Conservation (phyloP, 768 basidiomycete species). For the Termitomyces sp. region DNA sequence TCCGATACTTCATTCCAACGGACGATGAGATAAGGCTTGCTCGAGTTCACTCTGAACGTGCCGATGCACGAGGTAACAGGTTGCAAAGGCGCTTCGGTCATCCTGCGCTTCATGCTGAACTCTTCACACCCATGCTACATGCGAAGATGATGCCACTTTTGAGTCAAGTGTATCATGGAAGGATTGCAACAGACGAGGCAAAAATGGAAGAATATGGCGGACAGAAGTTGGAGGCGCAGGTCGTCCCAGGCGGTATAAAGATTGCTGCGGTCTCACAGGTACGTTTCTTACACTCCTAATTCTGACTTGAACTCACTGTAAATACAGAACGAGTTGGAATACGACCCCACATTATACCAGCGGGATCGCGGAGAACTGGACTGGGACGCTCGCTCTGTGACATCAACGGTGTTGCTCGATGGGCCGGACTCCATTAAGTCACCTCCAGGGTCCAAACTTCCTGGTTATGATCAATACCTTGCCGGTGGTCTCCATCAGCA, state of each 20-base stretch:
- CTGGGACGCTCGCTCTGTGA: conserved; percentile 81
- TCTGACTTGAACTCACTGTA: not conserved
- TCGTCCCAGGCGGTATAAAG: conserved; percentile 75
- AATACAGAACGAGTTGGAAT: conserved; percentile 65
- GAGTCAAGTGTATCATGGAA: conserved; percentile 72
- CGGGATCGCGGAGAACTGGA: conserved; percentile 84
- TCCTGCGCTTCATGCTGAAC: conserved; percentile 81
- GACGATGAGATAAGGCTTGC: conserved; percentile 70
- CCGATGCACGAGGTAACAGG: conserved; percentile 67
- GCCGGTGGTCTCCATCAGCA: conserved; percentile 34
- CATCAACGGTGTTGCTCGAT: conserved; percentile 54
- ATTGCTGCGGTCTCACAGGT: conserved; percentile 83
- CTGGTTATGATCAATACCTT: conserved; percentile 59
- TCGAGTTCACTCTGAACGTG: conserved; percentile 74
- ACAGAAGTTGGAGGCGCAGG: conserved; percentile 66
- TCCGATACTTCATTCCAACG: conserved; percentile 83
- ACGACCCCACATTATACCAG: conserved; percentile 74
- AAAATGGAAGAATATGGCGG: conserved; percentile 77
- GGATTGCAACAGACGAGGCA: conserved; percentile 58
- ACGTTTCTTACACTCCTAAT: conserved; percentile 8
- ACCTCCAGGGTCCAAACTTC: conserved; percentile 28
- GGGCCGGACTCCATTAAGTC: conserved; percentile 39
- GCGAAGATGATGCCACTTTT: conserved; percentile 81
- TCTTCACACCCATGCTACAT: conserved; percentile 88
- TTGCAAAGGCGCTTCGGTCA: conserved; percentile 94